phyloP scores from a whole-genome alignment of 371 early-diverging fungal genomes.

The Cladochytrium tenue region DNA sequence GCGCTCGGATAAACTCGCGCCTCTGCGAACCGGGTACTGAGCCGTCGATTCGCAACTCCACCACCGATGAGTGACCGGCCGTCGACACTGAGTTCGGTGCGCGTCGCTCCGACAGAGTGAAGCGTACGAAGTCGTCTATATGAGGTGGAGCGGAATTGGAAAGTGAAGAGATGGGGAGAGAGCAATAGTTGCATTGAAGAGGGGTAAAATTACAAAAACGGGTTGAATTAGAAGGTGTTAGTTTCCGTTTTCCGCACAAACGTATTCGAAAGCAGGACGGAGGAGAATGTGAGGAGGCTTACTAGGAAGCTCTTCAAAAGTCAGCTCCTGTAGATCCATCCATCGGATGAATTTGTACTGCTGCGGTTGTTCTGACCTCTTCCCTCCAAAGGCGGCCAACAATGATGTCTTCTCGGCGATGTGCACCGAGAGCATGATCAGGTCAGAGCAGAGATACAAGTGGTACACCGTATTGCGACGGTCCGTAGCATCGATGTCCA shows the following conservation, averaged over 20 bases:
- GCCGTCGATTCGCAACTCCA: background rate
- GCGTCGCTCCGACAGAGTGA: background rate
- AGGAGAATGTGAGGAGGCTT: too few relatives aligned
- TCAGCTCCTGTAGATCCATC: constrained; percentile 38
- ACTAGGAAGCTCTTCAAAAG: background rate
- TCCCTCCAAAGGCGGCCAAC: background rate
- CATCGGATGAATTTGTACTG: constrained; percentile 42
- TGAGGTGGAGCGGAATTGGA: too few relatives aligned
- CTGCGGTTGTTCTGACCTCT: constrained; percentile 5
- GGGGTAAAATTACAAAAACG: too few relatives aligned
- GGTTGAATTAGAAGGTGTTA: too few relatives aligned
- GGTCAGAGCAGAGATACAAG: constrained; percentile 43
- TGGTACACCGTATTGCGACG: constrained; percentile 18
- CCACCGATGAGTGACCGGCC: background rate
- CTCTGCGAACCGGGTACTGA: background rate
- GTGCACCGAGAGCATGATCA: constrained; percentile 35
- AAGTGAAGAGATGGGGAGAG: too few relatives aligned
- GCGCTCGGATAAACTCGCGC: background rate
- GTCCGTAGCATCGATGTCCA: constrained; percentile 32
- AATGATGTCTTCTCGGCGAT: constrained; percentile 1
- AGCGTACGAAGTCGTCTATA: background rate
- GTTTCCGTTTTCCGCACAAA: too few relatives aligned
- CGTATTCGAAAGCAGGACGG: too few relatives aligned
- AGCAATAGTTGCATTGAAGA: too few relatives aligned
- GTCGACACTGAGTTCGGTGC: background rate